A percentile compares a stretch with the other conserved stretches of the same genome.
Conservation (phyloP, 2,329 filamentous ascomycete genomes). For the Hymenotorrendiella dingleyae region DNA sequence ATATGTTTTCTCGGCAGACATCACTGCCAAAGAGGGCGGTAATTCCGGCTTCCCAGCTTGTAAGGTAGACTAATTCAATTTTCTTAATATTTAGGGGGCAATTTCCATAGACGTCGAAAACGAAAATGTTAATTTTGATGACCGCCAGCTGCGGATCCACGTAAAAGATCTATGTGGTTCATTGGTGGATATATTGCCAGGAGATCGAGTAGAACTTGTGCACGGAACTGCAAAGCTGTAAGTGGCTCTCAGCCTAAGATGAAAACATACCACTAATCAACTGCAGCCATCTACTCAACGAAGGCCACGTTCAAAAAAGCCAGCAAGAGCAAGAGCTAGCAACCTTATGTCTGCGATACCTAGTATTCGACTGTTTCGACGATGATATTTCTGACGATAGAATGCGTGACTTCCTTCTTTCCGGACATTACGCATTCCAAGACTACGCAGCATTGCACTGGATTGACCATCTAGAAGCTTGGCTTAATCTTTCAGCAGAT, state of each 20-base stretch:
- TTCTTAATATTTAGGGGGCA: no score
- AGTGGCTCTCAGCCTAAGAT: conserved; percentile 2
- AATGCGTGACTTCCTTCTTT: neutral
- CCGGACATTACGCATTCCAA: conserved; percentile 24
- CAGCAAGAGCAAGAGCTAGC: no score
- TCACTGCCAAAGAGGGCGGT: no score
- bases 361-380: conserved; percentile 26
- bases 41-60: no score
- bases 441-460: conserved; percentile 29
- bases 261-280: neutral
- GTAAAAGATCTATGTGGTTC: conserved; percentile 33
- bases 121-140: conserved; percentile 27
- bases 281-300: no score
- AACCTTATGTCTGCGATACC: conserved; percentile 29
- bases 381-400: conserved; percentile 6
- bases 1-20: no score
- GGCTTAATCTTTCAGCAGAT: conserved; percentile 11
- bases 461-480: conserved; percentile 22
- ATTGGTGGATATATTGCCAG: conserved; percentile 28
- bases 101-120: conserved; percentile 31
- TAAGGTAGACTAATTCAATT: no score
- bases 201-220: conserved; percentile 32
- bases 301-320: no score
- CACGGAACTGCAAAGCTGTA: conserved; percentile 34
- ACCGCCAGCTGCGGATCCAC: conserved; percentile 21